Evolutionary conservation across 2,329 filamentous ascomycete species (phyloP).

Genomic region (Colletotrichum sp.): DNA sequence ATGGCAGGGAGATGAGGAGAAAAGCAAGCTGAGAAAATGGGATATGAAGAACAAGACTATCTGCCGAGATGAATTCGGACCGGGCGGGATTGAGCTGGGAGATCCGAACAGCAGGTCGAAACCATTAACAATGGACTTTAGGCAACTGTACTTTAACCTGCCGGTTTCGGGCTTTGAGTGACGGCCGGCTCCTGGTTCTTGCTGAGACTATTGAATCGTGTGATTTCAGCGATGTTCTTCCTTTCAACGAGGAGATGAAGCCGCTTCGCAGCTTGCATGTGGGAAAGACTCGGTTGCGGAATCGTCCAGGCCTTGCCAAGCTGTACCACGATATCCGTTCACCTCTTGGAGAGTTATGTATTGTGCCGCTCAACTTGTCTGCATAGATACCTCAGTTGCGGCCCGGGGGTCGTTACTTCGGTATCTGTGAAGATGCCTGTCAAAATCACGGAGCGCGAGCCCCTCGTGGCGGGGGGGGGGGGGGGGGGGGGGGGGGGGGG

Average conservation of each 20-base stretch:
- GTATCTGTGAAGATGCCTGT: neutral
- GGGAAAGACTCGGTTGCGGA: neutral
- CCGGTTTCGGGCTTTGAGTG: neutral
- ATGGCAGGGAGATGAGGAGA: neutral
- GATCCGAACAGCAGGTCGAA: neutral
- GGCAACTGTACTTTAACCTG: neutral
- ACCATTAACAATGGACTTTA: neutral
- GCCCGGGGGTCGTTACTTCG: neutral
- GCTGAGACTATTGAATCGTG: neutral
- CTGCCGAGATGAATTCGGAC: neutral
- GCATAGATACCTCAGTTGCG: neutral
- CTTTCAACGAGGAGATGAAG: neutral
- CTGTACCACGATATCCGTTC: neutral
- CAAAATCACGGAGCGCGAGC: neutral
- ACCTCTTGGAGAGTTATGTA: neutral
- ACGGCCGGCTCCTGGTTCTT: neutral
- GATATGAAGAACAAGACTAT: neutral
- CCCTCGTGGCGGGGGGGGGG: no score
- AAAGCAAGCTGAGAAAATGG: neutral
- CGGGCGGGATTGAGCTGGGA: neutral
- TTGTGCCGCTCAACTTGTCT: neutral
- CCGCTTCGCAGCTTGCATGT: neutral
- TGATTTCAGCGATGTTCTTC: neutral
- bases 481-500: no score
- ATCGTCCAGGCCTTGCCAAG: conserved; percentile 9